Evolutionary conservation across 2,329 filamentous ascomycete species (phyloP).

Genomic region (Colletotrichum liriopes): DNA sequence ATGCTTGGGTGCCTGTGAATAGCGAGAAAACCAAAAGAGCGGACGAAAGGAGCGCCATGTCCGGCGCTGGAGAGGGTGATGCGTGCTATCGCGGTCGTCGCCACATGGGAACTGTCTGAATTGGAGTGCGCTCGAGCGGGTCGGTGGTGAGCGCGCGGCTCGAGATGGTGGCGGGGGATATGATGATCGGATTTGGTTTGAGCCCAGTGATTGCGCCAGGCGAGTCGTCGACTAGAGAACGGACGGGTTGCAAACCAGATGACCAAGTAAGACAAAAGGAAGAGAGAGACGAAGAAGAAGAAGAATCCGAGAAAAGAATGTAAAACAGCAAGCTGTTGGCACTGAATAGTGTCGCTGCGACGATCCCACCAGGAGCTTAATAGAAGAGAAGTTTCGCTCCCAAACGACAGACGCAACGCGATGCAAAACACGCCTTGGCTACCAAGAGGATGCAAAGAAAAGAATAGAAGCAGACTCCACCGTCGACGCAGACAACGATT

Average conservation of each 20-base stretch:
- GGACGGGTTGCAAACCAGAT: not conserved
- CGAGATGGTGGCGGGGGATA: not conserved
- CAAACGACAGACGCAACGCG: slow-evolving; percentile 38
- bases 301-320: not conserved
- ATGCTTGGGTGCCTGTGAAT: slow-evolving; percentile 32
- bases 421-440: slow-evolving; percentile 32
- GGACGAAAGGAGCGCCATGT: slow-evolving; percentile 35
- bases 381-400: slow-evolving; percentile 23
- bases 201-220: not conserved
- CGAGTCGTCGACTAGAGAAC: not conserved
- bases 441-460: slow-evolving; percentile 5
- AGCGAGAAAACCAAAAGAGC: slow-evolving; percentile 41
- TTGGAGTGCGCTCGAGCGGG: slow-evolving; percentile 1
- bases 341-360: slow-evolving; percentile 16
- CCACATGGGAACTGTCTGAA: slow-evolving; percentile 39
- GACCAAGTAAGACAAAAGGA: not conserved
- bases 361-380: slow-evolving; percentile 18
- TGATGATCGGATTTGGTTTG: not conserved
- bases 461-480: slow-evolving; percentile 36
- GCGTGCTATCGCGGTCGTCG: slow-evolving; percentile 40
- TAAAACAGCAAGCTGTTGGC: slow-evolving; percentile 13
- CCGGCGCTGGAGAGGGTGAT: slow-evolving; percentile 29
- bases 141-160: slow-evolving; percentile 2
- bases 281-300: not conserved
- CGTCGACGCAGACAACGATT: slow-evolving; percentile 37